phyloP scores from a whole-genome alignment of 257 asterid genomes.

The Petunia axillaris region DNA sequence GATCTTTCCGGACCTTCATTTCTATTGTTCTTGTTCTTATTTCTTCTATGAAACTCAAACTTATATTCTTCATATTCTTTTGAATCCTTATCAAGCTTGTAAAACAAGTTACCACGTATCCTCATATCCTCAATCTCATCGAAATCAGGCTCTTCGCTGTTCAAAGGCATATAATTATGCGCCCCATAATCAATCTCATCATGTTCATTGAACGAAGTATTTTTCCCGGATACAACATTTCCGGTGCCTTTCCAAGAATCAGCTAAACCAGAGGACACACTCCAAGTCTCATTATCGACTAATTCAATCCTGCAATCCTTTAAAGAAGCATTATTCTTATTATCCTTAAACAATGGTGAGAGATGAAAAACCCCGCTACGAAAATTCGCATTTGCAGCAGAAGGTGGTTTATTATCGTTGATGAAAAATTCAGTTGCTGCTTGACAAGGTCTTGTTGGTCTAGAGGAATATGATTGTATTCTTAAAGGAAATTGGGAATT shows the following conservation, averaged over 20 bases:
- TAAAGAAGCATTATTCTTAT: slow-evolving; percentile 30
- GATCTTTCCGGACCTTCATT: slow-evolving; percentile 39
- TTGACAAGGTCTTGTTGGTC: slow-evolving; percentile 13
- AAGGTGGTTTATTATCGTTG: slow-evolving; percentile 1
- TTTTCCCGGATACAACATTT: slow-evolving; percentile 28
- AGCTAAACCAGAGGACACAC: slow-evolving; percentile 63
- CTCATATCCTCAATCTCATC: slow-evolving; percentile 85
- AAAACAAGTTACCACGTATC: slow-evolving; percentile 69
- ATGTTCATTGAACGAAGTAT: slow-evolving; percentile 29
- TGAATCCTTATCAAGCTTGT: slow-evolving; percentile 79
- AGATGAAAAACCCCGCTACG: slow-evolving; percentile 47
- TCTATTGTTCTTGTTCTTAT: slow-evolving; percentile 40
- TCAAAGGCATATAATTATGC: not conserved
- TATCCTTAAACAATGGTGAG: slow-evolving; percentile 56
- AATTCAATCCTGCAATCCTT: slow-evolving; percentile 56
- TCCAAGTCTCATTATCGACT: slow-evolving; percentile 75
- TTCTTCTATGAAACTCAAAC: slow-evolving; percentile 68
- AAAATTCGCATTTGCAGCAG: slow-evolving; percentile 24
- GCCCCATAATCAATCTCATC: slow-evolving; percentile 27
- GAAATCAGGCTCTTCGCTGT: slow-evolving; percentile 45
- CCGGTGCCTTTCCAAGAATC: slow-evolving; percentile 57
- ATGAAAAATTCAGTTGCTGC: not conserved
- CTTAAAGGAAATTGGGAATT: not conserved
- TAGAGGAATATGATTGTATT: slow-evolving; percentile 15
- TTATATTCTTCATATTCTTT: slow-evolving; percentile 75